Percentiles rank a stretch among this genome's conserved stretches.
phyloP scores from a whole-genome alignment of 345 rosid species.

The Arabidopsis suecica region DNA sequence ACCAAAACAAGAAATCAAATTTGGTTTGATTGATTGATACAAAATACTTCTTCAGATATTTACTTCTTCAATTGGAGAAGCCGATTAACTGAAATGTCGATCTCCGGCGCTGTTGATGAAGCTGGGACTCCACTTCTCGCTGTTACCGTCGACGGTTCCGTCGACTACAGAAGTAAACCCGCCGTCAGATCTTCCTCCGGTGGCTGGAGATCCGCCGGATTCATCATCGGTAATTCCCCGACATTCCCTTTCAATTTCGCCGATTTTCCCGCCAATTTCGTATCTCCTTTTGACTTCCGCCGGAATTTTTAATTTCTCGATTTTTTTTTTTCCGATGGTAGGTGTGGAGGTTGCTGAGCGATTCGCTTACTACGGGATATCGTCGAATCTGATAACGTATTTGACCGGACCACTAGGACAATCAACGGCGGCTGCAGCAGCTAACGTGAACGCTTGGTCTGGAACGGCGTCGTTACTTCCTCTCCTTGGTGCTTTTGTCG shows the following conservation, averaged over 20 bases:
- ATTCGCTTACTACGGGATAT: conserved; percentile 54
- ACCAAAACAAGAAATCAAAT: background rate
- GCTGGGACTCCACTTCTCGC: conserved; percentile 37
- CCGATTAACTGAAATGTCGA: conserved; percentile 24
- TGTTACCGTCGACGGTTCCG: conserved; percentile 44
- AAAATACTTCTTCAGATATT: background rate
- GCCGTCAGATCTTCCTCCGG: conserved; percentile 49
- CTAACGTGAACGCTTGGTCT: conserved; percentile 58
- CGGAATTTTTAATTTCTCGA: background rate
- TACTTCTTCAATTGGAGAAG: background rate
- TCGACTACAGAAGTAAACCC: conserved; percentile 47
- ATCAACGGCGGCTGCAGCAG: conserved; percentile 58
- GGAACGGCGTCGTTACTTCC: conserved; percentile 57
- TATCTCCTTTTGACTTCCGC: background rate
- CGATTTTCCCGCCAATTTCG: conserved; percentile 15
- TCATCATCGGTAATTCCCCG: conserved; percentile 47
- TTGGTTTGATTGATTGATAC: background rate
- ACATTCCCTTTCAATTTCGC: no score
- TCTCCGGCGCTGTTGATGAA: conserved; percentile 34
- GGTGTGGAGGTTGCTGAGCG: conserved; percentile 64
- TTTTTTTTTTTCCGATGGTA: conserved; percentile 8
- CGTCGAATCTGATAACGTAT: conserved; percentile 54
- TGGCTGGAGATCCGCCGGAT: conserved; percentile 59
- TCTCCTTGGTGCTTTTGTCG: conserved; percentile 57
- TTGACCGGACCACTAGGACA: conserved; percentile 57